phyloP scores from a whole-genome alignment of 1,284 basidiomycete genomes.

The Somion occarium region DNA sequence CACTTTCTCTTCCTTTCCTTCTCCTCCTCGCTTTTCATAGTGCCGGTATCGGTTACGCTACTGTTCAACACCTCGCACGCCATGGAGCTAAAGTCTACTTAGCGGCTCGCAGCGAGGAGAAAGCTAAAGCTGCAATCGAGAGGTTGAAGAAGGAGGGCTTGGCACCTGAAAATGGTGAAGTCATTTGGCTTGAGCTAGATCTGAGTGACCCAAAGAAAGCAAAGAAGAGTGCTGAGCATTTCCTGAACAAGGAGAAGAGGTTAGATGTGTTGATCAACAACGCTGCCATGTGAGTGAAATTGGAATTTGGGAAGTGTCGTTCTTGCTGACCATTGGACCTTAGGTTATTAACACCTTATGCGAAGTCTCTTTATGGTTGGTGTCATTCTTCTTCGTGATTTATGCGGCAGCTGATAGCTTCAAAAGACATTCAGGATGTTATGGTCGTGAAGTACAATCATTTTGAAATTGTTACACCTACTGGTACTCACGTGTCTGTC shows the following conservation, averaged over 20 bases:
- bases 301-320: background rate
- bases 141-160: conserved; percentile 25
- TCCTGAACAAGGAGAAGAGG: conserved; percentile 20
- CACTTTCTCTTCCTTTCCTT: background rate
- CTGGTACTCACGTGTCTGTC: background rate
- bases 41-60: conserved; percentile 3
- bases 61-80: conserved; percentile 12
- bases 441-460: conserved; percentile 38
- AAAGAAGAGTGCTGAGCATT: conserved; percentile 20
- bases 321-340: conserved; percentile 2
- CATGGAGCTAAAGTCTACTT: conserved; percentile 16
- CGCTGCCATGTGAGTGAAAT: conserved; percentile 37
- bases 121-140: conserved; percentile 13
- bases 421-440: conserved; percentile 32
- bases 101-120: conserved; percentile 13
- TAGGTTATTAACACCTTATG: conserved; percentile 23
- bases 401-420: background rate
- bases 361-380: conserved; percentile 32
- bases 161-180: background rate
- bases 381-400: background rate
- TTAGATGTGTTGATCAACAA: conserved; percentile 41
- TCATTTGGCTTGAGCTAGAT: conserved; percentile 6
- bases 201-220: conserved; percentile 9
- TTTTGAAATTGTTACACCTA: background rate
- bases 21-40: no score